Conservation (phyloP, 257 asterid species). For the Lycium barbarum region DNA sequence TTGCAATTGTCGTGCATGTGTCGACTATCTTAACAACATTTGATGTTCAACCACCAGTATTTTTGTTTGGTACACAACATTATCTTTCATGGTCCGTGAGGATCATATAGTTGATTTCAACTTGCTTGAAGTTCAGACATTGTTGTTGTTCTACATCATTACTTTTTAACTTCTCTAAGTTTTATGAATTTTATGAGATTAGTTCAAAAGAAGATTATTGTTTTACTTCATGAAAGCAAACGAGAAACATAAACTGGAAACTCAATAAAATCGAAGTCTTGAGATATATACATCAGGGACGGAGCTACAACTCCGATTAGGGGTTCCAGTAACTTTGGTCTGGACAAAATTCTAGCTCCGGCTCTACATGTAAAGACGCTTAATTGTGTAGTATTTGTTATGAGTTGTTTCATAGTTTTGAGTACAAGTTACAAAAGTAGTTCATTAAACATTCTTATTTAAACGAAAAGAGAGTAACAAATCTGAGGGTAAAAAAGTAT, state of each 20-base stretch:
- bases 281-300: too few species aligned
- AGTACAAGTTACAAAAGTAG: background rate
- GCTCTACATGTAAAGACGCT: too few species aligned
- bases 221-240: background rate
- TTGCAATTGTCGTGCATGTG: conserved; percentile 45
- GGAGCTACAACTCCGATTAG: too few species aligned
- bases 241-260: background rate
- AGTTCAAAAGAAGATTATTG: background rate
- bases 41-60: background rate
- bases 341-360: too few species aligned
- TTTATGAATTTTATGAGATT: background rate
- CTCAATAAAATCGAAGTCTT: background rate
- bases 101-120: background rate
- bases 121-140: background rate
- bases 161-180: background rate
- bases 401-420: background rate
- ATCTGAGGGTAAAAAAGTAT: too few species aligned
- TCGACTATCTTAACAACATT: conserved; percentile 37
- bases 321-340: too few species aligned
- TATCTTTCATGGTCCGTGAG: background rate
- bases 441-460: too few species aligned
- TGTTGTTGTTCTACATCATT: background rate
- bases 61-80: background rate
- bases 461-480: background rate
- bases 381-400: too few species aligned